Base-by-base conservation (phyloP, 2,329 filamentous ascomycete species). In the Tolypocladium ophioglossoides region DNA sequence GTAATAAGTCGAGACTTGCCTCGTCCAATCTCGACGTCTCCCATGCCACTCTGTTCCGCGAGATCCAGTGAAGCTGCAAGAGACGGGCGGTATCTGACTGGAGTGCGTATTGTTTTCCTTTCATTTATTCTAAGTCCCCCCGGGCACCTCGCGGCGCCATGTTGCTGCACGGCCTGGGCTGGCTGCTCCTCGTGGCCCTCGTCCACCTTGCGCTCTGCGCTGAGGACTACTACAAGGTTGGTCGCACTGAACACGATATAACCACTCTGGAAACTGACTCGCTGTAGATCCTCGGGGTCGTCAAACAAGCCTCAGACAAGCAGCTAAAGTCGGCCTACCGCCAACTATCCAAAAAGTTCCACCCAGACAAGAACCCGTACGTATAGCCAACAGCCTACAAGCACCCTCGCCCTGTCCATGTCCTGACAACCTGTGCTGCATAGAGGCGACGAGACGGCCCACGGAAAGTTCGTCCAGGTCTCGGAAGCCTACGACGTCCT, bases 351-450 rank as follows among this genome's bases (percentile, higher is more conserved):
- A 97, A 97, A 72, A 95, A 95, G 70, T 96, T 82, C 70, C 94
- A 99, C 67, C 94, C 94, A 4, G 94, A 99, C 72, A 99, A 99
- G 80, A 97, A 97, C 64, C 91, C 92, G 86, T 94, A 80, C 64
- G 87, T n/a, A n/a, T 8, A 8, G 14, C 27, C 40, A 27, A 27
- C 27, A 27, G 16, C 20, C 10, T 4, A 18, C 10, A 2, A n/a
- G n/a, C 18, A 16, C 44, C 10, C 27, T 27, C 27, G 18, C 44
- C 30, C 27, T 3, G 27, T 14, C 44, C 5, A 20, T 40, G 14
- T 40, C 10, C 39, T 50, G 20, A 55, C 54, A 55, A 51, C 51
- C 44, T 30, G 1, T 11, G 24, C 12, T 10, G 54, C 20, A 32
- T 61, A 94, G 89, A 54, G 86, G 85, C 60, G 86, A 96, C 68